These are phyloP conservation scores for Suhomyces wounanorum DNA, from an alignment of 1,139 yeast genomes.

Conservation along the genomic window DNA sequence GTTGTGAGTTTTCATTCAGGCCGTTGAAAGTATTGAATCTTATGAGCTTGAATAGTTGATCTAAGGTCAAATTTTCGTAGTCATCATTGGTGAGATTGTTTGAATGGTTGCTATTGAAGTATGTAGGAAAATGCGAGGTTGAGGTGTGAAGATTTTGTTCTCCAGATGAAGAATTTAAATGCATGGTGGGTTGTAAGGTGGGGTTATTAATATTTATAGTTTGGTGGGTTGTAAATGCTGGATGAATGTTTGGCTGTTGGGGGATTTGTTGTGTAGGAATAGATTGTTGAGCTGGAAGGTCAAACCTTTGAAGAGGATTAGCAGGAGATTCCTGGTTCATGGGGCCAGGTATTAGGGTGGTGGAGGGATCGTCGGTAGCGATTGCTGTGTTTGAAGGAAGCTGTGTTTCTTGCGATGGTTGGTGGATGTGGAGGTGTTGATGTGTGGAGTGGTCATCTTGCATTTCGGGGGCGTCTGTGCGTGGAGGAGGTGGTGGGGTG, in stretches of 20 bases:
- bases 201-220: not conserved
- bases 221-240: not conserved
- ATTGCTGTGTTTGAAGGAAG: not conserved
- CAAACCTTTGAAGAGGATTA: conserved; percentile 3
- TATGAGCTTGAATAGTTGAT: conserved; percentile 40
- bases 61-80: conserved; percentile 40
- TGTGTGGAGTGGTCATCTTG: conserved; percentile 7
- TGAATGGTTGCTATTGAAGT: conserved; percentile 26
- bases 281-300: conserved; percentile 7
- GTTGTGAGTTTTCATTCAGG: not conserved
- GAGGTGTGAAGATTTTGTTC: conserved; percentile 18
- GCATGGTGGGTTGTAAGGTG: conserved; percentile 10
- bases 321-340: not conserved
- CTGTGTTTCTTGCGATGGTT: conserved; percentile 5
- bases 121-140: conserved; percentile 16
- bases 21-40: conserved; percentile 15
- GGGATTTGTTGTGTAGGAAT: conserved; percentile 9
- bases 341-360: not conserved
- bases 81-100: conserved; percentile 41
- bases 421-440: conserved; percentile 9
- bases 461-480: not conserved
- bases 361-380: not conserved
- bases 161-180: conserved; percentile 22
- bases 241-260: conserved; percentile 7
- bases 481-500: not conserved